phyloP scores from a whole-genome alignment of 2,329 filamentous ascomycete species.

The Talaromyces sp. region DNA sequence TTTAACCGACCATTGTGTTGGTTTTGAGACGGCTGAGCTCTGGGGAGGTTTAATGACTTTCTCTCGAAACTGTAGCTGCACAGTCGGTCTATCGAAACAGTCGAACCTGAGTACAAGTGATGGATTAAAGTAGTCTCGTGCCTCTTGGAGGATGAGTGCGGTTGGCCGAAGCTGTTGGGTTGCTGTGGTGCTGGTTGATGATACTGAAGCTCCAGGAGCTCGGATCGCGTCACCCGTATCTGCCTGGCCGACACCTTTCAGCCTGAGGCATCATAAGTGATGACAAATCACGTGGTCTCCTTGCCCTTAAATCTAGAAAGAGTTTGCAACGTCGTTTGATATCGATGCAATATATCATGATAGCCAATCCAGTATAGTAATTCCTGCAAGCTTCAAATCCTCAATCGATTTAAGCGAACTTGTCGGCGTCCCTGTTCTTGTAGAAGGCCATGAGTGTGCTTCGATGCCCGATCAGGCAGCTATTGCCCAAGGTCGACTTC shows the following conservation, averaged over 20 bases:
- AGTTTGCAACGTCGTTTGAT: background rate
- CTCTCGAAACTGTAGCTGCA: background rate
- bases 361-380: background rate
- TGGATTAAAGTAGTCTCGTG: background rate
- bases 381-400: background rate
- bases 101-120: background rate
- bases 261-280: conserved; percentile 4
- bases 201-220: conserved; percentile 13
- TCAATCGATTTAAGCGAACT: background rate
- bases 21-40: conserved; percentile 1
- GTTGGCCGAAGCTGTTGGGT: conserved; percentile 6
- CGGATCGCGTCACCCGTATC: conserved; percentile 17
- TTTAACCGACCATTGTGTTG: conserved; percentile 11
- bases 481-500: background rate
- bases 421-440: background rate
- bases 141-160: background rate
- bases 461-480: conserved; percentile 19
- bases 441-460: background rate
- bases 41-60: background rate
- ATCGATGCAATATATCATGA: background rate
- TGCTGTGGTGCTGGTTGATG: background rate
- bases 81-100: background rate
- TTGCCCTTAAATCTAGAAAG: background rate
- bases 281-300: conserved; percentile 3
- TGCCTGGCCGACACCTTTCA: conserved; percentile 8